Evolutionary conservation across 495 filamentous ascomycete species (phyloP), one percentile per base, ranked within the genome.

Genomic region (Aspergillus biplanus): DNA sequence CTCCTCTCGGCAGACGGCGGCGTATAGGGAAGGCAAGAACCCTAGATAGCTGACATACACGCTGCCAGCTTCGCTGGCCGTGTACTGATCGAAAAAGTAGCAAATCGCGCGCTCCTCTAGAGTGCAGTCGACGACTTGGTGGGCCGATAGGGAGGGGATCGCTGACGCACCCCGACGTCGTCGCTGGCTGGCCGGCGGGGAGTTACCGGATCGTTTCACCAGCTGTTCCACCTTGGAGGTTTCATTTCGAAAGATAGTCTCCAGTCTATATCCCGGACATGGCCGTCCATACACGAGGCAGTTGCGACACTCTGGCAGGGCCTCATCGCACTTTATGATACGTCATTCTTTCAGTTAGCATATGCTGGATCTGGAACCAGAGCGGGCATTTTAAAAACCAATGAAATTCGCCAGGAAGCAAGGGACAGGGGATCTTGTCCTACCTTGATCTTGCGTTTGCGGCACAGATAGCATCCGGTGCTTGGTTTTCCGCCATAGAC

Each of bases 361-460:
- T 34, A 49, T 1, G n/a, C 21, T 16, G 33, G 31, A 33, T 6
- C 52, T 37, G 44, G 21, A 54, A 42, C 1, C 49, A 56, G 37
- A 27, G 37, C 21, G 56, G 58, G 53, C 34, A 61, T 56, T 27
- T 53, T 21, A 46, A 47, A 35, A 32, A 16, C 46, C 63, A 18
- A 56, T 42, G 56, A 52, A 49, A 39, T 27, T 39, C 60, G 48
- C 13, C 13, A 46, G 62, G 6, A 56, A 52, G 63, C 56, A 58
- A 47, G 32, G 27, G 27, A 46, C 4, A 37, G 4, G 7, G 57
- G 59, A 42, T 59, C 31, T 52, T 32, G 52, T 69, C 69, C 64
- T 76, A 80, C 79, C 78, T 80, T 81, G 62, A 81, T 80, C 68
- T 80, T 81, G 56, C 78, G 73, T 60, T 75, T 79, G 65, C 79